phyloP scores from a whole-genome alignment of 257 asterid species.

The Petunia secreta region DNA sequence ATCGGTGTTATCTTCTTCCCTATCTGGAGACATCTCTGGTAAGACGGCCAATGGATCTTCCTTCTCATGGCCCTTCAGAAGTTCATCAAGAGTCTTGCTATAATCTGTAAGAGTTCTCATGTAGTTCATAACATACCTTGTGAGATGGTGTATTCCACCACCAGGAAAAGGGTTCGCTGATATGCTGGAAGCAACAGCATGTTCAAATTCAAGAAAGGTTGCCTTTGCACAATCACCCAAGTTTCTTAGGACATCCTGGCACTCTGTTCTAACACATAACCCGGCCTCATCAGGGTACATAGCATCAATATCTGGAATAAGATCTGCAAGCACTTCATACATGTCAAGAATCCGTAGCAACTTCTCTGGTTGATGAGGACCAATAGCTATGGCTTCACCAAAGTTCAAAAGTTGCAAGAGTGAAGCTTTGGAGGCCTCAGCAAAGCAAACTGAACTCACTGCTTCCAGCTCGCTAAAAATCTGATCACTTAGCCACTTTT shows the following conservation, averaged over 20 bases:
- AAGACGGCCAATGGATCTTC: slow-evolving; percentile 38
- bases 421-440: slow-evolving; percentile 73
- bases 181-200: slow-evolving; percentile 62
- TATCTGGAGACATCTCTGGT: slow-evolving; percentile 53
- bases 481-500: slow-evolving; percentile 75
- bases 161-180: slow-evolving; percentile 69
- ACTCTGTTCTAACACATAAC: slow-evolving; percentile 53
- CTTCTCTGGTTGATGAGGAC: slow-evolving; percentile 86
- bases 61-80: slow-evolving; percentile 58
- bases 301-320: slow-evolving; percentile 57
- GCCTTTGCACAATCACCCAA: slow-evolving; percentile 75
- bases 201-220: slow-evolving; percentile 79
- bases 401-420: slow-evolving; percentile 74
- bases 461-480: slow-evolving; percentile 73
- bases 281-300: slow-evolving; percentile 60
- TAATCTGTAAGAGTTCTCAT: slow-evolving; percentile 67
- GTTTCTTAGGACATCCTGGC: slow-evolving; percentile 58
- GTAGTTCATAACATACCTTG: slow-evolving; percentile 89
- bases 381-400: slow-evolving; percentile 79
- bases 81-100: slow-evolving; percentile 58
- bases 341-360: slow-evolving; percentile 79
- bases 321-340: slow-evolving; percentile 82
- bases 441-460: slow-evolving; percentile 53
- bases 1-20: slow-evolving; percentile 48
- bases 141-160: slow-evolving; percentile 84